Evolutionary conservation across 2,329 filamentous ascomycete genomes (phyloP), one percentile per base, ranked within the genome.

Genomic region (Hymenoscyphus fructigenus): DNA sequence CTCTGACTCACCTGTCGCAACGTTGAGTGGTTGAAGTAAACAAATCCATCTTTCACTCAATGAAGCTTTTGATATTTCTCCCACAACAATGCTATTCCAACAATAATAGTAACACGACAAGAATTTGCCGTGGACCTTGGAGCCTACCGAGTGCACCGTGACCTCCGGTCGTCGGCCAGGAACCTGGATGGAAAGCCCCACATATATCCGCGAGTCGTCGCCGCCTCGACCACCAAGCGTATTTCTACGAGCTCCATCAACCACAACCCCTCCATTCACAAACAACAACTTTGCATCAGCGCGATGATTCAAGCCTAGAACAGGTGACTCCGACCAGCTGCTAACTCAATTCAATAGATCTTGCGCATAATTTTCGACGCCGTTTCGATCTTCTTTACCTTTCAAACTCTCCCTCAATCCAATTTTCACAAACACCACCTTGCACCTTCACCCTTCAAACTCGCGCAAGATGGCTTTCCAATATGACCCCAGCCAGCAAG

Each of bases 401-500:
- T 62, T 56, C 44, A 38, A 38, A 67, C 59, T 59, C 60, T 61
- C 62, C 32, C 28, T 53, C 28, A 41, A 28, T 26, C 29, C 14
- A 26, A 32, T 15, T 50, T 60, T 14, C 60, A 57, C 44, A 55
- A 23, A 32, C 41, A 29, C 36, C 59, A 44, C 23, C 34, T 36
- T 47, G 53, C 15, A 53, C 55, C 61, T 47, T 62, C 50, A 41
- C n/a, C 50, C 20, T 17, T 17, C 36, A 28, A 44, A 28, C 36
- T 57, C 59, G 34, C 23, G 28, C 76, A 84, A 70, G 65, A 90
- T 90, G 88, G 88, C 85, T 76, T 89, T 88, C 80, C 84, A 85
- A 68, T 86, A 86, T 77, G 86, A 89, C 73, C 81, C 83, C 69
- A 88, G 85, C 76, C 86, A 87, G 76, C 84, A 84, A 71, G 78